These are phyloP conservation scores for Colletotrichum sp. DNA, from an alignment of 2,329 filamentous ascomycete species.

Conservation along the genomic window DNA sequence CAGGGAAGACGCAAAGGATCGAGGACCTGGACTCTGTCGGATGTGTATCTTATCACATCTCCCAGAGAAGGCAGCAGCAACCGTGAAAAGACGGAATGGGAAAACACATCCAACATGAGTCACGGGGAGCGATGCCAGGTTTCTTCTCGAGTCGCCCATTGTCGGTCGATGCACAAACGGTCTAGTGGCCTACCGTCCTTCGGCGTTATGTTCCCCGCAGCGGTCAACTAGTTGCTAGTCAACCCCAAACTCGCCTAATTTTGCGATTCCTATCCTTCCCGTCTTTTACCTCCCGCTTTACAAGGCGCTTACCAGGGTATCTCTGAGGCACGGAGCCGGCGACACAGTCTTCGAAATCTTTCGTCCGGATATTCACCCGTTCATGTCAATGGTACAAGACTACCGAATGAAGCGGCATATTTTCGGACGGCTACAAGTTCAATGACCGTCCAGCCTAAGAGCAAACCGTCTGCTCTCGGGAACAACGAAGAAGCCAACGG, in stretches of 20 bases:
- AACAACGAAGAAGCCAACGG: neutral
- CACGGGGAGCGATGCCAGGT: neutral
- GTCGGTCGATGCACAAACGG: neutral
- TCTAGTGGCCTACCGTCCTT: neutral
- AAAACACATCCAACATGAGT: neutral
- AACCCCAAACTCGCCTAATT: slow-evolving; percentile 6
- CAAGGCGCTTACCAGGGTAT: neutral
- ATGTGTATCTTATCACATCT: neutral
- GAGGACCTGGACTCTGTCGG: neutral
- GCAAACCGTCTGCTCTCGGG: neutral
- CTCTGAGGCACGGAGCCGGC: neutral
- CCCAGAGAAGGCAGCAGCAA: neutral
- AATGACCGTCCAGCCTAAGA: neutral
- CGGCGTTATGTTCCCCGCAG: slow-evolving; percentile 6
- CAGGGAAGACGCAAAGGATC: neutral
- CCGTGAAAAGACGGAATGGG: neutral
- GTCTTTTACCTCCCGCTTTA: neutral
- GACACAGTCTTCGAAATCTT: neutral
- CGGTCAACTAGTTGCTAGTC: neutral
- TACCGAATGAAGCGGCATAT: neutral
- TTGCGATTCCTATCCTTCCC: neutral
- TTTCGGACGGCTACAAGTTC: too few relatives aligned
- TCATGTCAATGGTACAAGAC: neutral
- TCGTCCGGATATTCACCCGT: neutral
- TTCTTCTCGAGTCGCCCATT: neutral